These are phyloP conservation scores for Zanthoxylum bungeanum DNA, from an alignment of 345 rosid genomes.

Conservation along the genomic window DNA sequence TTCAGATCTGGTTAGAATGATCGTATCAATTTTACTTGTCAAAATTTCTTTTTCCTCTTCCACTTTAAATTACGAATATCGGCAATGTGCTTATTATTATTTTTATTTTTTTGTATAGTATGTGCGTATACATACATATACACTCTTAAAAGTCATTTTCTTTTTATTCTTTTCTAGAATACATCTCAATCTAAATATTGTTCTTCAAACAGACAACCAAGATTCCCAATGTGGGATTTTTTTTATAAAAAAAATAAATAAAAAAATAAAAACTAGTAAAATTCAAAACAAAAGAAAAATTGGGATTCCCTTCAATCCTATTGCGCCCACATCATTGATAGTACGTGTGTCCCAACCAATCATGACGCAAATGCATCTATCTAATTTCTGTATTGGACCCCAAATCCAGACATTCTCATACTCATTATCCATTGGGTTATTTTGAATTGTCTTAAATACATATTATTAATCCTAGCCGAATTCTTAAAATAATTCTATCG, in stretches of 20 bases:
- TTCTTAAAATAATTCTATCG: no score
- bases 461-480: no score
- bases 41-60: no score
- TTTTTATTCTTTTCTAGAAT: constrained; percentile 17
- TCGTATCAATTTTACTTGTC: no score
- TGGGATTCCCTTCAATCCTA: constrained; percentile 39
- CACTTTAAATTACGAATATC: not conserved
- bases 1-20: no score
- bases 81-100: not conserved
- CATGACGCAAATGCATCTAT: constrained; percentile 2
- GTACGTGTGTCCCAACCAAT: constrained; percentile 14
- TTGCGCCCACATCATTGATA: constrained; percentile 20
- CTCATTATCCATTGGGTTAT: no score
- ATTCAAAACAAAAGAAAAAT: not conserved
- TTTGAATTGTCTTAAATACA: no score
- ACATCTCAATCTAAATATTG: not conserved
- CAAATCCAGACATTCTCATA: constrained; percentile 24
- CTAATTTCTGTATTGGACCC: constrained; percentile 7
- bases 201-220: constrained; percentile 20
- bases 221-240: constrained; percentile 30
- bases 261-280: not conserved
- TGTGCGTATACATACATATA: not conserved
- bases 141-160: constrained; percentile 12
- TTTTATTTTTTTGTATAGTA: no score
- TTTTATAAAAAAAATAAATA: no score